A percentile compares a stretch with the other conserved stretches of the same genome.
These are phyloP conservation scores for Neocallimastix lanati DNA, from an alignment of 192 early-diverging fungal species.

Conservation along the genomic window DNA sequence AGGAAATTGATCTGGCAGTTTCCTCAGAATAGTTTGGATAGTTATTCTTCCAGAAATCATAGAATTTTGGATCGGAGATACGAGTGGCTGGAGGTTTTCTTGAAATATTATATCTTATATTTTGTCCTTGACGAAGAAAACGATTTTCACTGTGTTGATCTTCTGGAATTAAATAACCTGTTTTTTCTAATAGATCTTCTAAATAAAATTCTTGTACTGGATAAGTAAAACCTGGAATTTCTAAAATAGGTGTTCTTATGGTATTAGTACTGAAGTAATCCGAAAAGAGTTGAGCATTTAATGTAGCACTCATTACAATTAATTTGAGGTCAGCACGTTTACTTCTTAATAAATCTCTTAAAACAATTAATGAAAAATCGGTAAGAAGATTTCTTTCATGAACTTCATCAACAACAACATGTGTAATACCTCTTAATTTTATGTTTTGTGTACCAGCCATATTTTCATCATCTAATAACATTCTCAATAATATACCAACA, in stretches of 20 bases:
- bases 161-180: neutral
- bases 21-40: neutral
- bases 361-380: slow-evolving; percentile 64
- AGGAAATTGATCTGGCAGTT: neutral
- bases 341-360: slow-evolving; percentile 37
- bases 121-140: neutral
- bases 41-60: neutral
- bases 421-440: slow-evolving; percentile 12
- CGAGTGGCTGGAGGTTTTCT: neutral
- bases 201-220: slow-evolving; percentile 45
- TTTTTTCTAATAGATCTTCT: slow-evolving; percentile 2
- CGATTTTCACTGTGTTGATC: neutral
- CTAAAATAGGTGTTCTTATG: slow-evolving; percentile 22
- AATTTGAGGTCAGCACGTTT: slow-evolving; percentile 34
- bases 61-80: neutral
- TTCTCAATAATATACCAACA: slow-evolving; percentile 42
- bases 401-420: slow-evolving; percentile 61
- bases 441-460: slow-evolving; percentile 6
- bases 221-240: slow-evolving; percentile 59
- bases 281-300: slow-evolving; percentile 59
- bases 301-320: slow-evolving; percentile 83
- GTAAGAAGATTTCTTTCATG: slow-evolving; percentile 55
- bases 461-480: slow-evolving; percentile 23
- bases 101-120: neutral
- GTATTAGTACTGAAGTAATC: slow-evolving; percentile 43